phyloP scores from a whole-genome alignment of 805 yeast genomes.

The Hermanozyma aechmeae region DNA sequence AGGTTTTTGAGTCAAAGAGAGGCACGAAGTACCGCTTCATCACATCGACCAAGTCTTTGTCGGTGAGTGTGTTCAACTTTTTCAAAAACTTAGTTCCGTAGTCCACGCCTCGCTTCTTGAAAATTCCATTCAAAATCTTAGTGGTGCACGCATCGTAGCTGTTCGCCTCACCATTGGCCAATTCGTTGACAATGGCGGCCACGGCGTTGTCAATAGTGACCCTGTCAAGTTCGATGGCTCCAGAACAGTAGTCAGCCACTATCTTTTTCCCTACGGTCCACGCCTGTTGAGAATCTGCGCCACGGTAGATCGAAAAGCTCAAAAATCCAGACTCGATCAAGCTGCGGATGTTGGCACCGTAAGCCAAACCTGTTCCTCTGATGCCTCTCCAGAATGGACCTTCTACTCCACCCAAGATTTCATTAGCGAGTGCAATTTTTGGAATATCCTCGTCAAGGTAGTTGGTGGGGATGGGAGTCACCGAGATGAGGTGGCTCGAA shows the following conservation, averaged over 20 bases:
- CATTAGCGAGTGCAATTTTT: constrained; percentile 63
- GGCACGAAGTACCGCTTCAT: constrained; percentile 55
- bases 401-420: constrained; percentile 76
- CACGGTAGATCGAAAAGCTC: constrained; percentile 64
- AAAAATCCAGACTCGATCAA: constrained; percentile 60
- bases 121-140: constrained; percentile 56
- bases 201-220: constrained; percentile 63
- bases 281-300: constrained; percentile 69
- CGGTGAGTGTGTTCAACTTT: constrained; percentile 42
- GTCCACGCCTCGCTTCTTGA: constrained; percentile 63
- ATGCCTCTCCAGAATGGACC: constrained; percentile 97
- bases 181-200: constrained; percentile 60
- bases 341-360: constrained; percentile 61
- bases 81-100: constrained; percentile 47
- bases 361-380: constrained; percentile 90
- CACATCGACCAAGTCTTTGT: constrained; percentile 39
- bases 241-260: constrained; percentile 51
- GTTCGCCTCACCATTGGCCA: constrained; percentile 65
- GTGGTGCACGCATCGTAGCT: constrained; percentile 53
- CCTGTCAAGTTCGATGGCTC: constrained; percentile 44
- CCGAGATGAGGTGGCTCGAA: constrained; percentile 57
- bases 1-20: constrained; percentile 47
- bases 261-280: constrained; percentile 56
- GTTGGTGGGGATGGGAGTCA: constrained; percentile 49
- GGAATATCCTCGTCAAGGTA: constrained; percentile 47